Conservation (phyloP, 768 basidiomycete genomes). For the Psilocybe cubensis region DNA sequence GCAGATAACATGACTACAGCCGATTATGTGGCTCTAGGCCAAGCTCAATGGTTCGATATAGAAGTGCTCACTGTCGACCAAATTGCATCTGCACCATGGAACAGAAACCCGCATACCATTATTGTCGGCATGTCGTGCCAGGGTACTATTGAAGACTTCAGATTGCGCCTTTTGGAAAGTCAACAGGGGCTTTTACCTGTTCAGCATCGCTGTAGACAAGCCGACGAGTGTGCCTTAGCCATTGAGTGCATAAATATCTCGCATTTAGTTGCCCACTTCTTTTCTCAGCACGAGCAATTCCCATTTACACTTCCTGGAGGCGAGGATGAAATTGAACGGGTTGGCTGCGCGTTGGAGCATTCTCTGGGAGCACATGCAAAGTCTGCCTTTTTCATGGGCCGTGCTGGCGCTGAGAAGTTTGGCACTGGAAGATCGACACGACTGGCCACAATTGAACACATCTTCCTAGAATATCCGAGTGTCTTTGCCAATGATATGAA, state of each 20-base stretch:
- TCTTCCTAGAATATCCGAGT: no score
- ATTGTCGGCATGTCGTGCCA: constrained; percentile 10
- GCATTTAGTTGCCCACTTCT: constrained; percentile 3
- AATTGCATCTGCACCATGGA: constrained; percentile 1
- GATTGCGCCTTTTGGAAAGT: background rate
- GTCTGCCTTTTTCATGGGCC: no score
- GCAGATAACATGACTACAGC: no score
- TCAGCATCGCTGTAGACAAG: background rate
- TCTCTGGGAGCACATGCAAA: no score
- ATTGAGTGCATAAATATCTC: background rate
- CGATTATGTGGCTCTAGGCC: no score
- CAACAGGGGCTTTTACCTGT: background rate
- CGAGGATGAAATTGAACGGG: background rate
- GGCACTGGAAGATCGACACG: no score
- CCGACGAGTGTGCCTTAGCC: background rate
- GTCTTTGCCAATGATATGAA: no score
- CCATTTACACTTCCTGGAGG: constrained; percentile 1
- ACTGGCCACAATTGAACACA: no score
- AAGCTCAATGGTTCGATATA: no score
- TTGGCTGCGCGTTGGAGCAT: no score
- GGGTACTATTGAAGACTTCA: constrained; percentile 10
- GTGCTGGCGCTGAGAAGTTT: no score
- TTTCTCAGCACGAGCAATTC: constrained; percentile 10
- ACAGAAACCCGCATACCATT: background rate
- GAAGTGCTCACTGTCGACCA: background rate